These are phyloP conservation scores for Oryza meridionalis DNA, from an alignment of 176 grass and related monocot species.

Conservation along the genomic window DNA sequence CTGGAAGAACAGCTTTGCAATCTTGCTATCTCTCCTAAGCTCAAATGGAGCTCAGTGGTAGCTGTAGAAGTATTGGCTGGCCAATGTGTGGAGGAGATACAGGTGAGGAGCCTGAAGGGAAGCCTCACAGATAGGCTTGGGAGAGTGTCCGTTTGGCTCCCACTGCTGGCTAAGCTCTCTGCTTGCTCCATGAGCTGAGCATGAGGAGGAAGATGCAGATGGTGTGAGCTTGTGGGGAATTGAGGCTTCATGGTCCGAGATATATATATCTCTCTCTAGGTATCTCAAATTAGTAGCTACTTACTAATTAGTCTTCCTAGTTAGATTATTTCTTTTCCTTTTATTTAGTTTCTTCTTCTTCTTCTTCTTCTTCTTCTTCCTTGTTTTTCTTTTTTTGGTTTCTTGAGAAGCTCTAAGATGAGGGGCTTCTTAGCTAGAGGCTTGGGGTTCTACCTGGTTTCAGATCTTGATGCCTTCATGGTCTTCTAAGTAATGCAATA, in stretches of 20 bases:
- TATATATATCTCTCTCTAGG: constrained; percentile 54
- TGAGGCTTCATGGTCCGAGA: constrained; percentile 85
- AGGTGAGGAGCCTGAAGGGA: not conserved
- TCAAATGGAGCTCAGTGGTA: constrained; percentile 30
- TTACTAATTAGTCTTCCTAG: constrained; percentile 29
- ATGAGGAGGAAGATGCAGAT: constrained; percentile 42
- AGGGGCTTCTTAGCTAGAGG: constrained; percentile 31
- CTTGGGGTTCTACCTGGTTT: not conserved
- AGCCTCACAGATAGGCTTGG: constrained; percentile 38
- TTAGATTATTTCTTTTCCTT: not conserved
- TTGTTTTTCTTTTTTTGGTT: not conserved
- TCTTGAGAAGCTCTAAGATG: constrained; percentile 38
- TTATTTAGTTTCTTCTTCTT: not conserved
- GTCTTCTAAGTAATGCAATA: constrained; percentile 32
- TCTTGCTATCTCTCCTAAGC: not conserved
- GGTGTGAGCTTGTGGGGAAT: constrained; percentile 67
- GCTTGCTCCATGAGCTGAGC: constrained; percentile 29
- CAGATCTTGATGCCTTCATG: constrained; percentile 18
- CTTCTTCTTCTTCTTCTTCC: not conserved
- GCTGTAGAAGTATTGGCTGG: constrained; percentile 32
- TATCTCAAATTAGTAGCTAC: constrained; percentile 43
- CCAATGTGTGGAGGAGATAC: not conserved
- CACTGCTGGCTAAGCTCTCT: constrained; percentile 45
- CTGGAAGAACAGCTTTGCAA: not conserved
- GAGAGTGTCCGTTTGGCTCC: constrained; percentile 16